These are phyloP conservation scores for Globisporangium carolinianum DNA, from an alignment of 352 stramenopile genomes.

Conservation along the genomic window DNA sequence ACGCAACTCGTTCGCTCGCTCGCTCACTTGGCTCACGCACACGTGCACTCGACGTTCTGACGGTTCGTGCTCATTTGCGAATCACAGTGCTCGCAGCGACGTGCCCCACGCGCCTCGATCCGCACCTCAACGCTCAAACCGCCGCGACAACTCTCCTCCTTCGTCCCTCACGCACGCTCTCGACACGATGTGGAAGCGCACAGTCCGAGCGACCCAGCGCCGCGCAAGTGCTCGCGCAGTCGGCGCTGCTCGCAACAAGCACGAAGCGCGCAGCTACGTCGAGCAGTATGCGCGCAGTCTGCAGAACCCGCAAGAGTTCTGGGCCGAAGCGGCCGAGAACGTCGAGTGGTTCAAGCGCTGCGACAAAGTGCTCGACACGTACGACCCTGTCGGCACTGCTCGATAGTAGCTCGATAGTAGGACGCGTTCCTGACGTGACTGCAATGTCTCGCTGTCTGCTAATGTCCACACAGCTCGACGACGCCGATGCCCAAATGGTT, in stretches of 20 bases:
- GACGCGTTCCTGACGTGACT: neutral
- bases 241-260: conserved; percentile 6
- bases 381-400: neutral
- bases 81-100: conserved; percentile 1
- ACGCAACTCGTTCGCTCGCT: no score
- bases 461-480: conserved; percentile 13
- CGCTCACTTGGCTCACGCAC: no score
- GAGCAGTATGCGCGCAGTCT: conserved; percentile 25
- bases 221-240: neutral
- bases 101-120: no score
- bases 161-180: no score
- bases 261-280: conserved; percentile 20
- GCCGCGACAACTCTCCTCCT: no score
- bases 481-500: conserved; percentile 40
- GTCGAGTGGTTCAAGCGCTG: conserved; percentile 31
- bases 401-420: neutral
- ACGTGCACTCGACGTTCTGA: no score
- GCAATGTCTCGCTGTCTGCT: neutral
- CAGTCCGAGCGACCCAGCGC: neutral
- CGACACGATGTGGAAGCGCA: conserved; percentile 6
- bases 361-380: conserved; percentile 22
- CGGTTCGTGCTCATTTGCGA: conserved; percentile 2
- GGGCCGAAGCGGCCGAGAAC: conserved; percentile 20
- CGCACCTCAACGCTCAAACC: neutral
- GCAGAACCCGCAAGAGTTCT: conserved; percentile 21